These are phyloP conservation scores for Ganoderma lucidum DNA, from an alignment of 1,284 basidiomycete genomes.

Conservation along the genomic window DNA sequence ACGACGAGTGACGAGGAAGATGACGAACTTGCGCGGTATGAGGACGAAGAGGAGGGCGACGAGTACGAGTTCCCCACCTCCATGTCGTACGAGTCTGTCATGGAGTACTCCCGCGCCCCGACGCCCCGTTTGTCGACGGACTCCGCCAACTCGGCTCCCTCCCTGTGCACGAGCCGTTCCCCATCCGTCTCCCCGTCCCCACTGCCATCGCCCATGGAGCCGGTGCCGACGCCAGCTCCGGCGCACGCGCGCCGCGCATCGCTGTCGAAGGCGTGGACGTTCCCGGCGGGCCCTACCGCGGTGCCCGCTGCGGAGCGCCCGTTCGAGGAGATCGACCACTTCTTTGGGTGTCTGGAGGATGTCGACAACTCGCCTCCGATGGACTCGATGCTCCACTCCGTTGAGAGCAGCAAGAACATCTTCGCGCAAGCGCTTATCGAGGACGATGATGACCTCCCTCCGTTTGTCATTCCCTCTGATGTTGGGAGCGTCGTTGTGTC, in stretches of 20 bases:
- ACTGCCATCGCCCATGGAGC: slow-evolving; percentile 42
- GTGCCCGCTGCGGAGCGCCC: slow-evolving; percentile 35
- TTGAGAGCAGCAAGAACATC: slow-evolving; percentile 63
- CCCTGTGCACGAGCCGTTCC: slow-evolving; percentile 36
- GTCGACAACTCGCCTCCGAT: slow-evolving; percentile 56
- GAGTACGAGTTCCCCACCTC: slow-evolving; percentile 49
- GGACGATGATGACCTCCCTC: slow-evolving; percentile 52
- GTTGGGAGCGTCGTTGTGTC: slow-evolving; percentile 58
- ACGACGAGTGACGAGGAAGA: slow-evolving; percentile 62
- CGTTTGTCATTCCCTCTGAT: slow-evolving; percentile 59
- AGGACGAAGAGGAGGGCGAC: slow-evolving; percentile 72
- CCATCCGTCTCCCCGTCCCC: slow-evolving; percentile 39
- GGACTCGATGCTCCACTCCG: slow-evolving; percentile 40
- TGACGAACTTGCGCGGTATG: slow-evolving; percentile 67
- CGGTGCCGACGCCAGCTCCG: slow-evolving; percentile 35
- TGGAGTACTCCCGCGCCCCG: slow-evolving; percentile 52
- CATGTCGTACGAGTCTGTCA: slow-evolving; percentile 66
- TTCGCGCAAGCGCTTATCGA: slow-evolving; percentile 61
- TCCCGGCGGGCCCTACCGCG: slow-evolving; percentile 54
- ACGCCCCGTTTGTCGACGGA: slow-evolving; percentile 40
- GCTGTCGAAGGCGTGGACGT: slow-evolving; percentile 75
- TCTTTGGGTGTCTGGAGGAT: slow-evolving; percentile 79
- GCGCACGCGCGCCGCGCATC: slow-evolving; percentile 52
- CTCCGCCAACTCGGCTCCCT: slow-evolving; percentile 31
- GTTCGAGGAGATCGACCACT: slow-evolving; percentile 64